phyloP scores from a whole-genome alignment of 225 moss, liverwort and hornwort genomes.

The Polytrichum formosum region DNA sequence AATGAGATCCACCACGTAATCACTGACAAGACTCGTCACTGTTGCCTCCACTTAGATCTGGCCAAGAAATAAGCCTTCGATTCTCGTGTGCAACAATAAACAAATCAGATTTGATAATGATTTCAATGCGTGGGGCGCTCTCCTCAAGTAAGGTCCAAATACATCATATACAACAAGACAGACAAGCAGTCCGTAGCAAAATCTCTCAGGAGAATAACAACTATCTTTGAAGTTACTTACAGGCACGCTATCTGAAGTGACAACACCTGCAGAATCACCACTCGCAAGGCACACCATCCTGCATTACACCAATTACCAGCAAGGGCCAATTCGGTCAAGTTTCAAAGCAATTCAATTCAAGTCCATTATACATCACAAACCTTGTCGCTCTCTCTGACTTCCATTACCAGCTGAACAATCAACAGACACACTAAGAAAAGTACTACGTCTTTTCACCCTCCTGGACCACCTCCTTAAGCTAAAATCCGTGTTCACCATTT shows the following conservation, averaged over 20 bases:
- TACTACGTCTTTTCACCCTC: background rate
- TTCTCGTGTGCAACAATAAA: background rate
- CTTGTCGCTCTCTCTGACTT: background rate
- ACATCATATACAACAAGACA: background rate
- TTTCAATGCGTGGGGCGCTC: no score
- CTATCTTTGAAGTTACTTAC: slow-evolving; percentile 13
- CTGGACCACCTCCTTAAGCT: background rate
- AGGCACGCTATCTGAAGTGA: slow-evolving; percentile 8
- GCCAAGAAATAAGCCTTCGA: background rate
- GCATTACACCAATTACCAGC: background rate
- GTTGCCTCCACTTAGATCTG: background rate
- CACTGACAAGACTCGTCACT: background rate
- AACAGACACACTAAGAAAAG: background rate
- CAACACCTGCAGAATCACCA: slow-evolving; percentile 25
- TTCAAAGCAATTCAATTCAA: slow-evolving; percentile 1
- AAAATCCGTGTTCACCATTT: background rate
- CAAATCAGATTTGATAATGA: background rate
- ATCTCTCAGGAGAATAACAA: background rate
- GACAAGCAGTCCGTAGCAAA: background rate
- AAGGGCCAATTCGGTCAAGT: slow-evolving; percentile 6
- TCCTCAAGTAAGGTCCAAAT: background rate
- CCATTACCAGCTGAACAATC: background rate
- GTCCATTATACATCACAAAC: background rate
- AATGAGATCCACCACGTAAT: background rate
- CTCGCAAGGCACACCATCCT: slow-evolving; percentile 22